phyloP scores from a whole-genome alignment of 495 filamentous ascomycete genomes.

The Schizothecium vesticola region DNA sequence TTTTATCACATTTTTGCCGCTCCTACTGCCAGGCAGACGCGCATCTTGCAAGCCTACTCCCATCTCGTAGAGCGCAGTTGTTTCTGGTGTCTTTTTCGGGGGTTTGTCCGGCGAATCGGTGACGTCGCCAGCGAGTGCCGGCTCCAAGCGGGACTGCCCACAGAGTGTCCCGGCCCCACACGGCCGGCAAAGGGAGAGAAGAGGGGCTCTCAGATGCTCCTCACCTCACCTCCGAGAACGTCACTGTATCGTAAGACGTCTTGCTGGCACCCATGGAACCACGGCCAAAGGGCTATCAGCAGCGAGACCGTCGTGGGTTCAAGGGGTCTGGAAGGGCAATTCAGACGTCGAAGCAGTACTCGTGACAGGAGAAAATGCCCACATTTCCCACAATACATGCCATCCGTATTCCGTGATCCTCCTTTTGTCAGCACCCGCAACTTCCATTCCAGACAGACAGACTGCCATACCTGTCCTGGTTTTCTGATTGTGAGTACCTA shows the following conservation, averaged over 20 bases:
- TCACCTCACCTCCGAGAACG: slow-evolving; percentile 4
- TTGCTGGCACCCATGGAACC: background rate
- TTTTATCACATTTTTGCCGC: background rate
- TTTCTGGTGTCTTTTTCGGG: background rate
- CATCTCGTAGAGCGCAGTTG: background rate
- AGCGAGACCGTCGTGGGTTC: background rate
- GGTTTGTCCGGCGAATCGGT: background rate
- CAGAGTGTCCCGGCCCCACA: background rate
- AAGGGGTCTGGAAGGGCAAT: background rate
- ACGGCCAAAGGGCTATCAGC: slow-evolving; percentile 1
- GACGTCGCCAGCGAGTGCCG: background rate
- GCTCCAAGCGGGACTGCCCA: background rate
- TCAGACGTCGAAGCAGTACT: background rate
- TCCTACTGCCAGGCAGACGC: background rate
- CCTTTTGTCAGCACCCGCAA: background rate
- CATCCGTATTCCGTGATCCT: background rate
- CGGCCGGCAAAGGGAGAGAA: background rate
- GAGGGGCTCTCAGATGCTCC: background rate
- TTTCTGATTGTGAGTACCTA: background rate
- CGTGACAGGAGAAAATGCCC: background rate
- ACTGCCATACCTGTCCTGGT: too few species aligned
- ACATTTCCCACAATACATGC: background rate
- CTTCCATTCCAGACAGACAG: background rate
- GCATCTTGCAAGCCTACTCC: background rate
- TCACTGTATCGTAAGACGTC: slow-evolving; percentile 15